Percentiles rank a stretch among this genome's conserved stretches.
Evolutionary conservation across 192 early-diverging fungal genomes (phyloP).

Genomic region (Geosiphon pyriformis): DNA sequence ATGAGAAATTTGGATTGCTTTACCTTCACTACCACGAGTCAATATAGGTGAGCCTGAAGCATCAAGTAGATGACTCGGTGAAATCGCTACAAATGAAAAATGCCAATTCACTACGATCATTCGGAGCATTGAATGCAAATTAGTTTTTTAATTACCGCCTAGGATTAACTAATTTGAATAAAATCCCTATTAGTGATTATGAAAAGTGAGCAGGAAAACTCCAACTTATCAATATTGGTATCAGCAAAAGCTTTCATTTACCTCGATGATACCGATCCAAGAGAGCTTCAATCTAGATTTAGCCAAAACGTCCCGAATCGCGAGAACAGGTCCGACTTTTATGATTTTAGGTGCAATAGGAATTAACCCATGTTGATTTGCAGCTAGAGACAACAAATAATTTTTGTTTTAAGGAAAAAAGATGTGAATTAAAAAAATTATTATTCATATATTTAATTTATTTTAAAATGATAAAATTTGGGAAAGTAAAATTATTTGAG

Average conservation of each 20-base stretch:
- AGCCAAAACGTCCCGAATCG: constrained; percentile 80
- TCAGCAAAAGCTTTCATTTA: constrained; percentile 99
- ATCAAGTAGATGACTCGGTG: constrained; percentile 90
- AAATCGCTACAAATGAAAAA: constrained; percentile 50
- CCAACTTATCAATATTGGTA: constrained; percentile 57
- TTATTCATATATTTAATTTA: too few species aligned
- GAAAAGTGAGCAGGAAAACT: neutral
- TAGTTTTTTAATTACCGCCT: constrained; percentile 3
- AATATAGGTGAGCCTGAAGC: constrained; percentile 95
- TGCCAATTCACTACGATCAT: neutral
- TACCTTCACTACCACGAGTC: constrained; percentile 77
- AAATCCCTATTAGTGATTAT: neutral
- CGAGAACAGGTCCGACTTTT: constrained; percentile 94
- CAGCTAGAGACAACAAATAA: too few species aligned
- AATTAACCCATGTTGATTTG: constrained; percentile 71
- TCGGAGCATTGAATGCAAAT: neutral
- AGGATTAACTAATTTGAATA: neutral
- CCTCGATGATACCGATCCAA: constrained; percentile 89
- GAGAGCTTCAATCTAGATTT: constrained; percentile 68
- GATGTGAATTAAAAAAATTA: too few species aligned
- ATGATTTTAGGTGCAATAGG: constrained; percentile 90
- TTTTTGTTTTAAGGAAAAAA: too few species aligned
- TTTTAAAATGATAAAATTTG: too few species aligned
- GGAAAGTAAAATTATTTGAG: too few species aligned
- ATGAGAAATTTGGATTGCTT: neutral